Conservation (phyloP, 2,329 filamentous ascomycete species). For the Dactylellina leptospora region DNA sequence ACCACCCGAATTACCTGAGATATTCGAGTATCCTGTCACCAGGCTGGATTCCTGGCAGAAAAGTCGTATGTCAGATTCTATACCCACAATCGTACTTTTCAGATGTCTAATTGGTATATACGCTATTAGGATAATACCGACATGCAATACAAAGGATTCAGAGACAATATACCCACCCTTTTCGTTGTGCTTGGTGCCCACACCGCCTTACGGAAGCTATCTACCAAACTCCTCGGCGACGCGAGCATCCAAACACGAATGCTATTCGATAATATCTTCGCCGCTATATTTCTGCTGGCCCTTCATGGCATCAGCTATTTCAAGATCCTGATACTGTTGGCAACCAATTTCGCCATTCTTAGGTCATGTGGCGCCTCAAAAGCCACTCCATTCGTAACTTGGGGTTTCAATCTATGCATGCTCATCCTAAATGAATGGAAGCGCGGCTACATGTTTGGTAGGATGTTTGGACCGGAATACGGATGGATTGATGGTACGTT, state of each 20-base stretch:
- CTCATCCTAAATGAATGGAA: slow-evolving; percentile 90
- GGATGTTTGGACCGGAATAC: slow-evolving; percentile 64
- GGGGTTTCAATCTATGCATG: slow-evolving; percentile 85
- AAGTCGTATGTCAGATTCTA: slow-evolving; percentile 72
- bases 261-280: slow-evolving; percentile 84
- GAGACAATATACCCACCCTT: slow-evolving; percentile 85
- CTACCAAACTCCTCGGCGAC: slow-evolving; percentile 67
- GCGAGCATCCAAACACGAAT: slow-evolving; percentile 67
- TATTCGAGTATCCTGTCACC: slow-evolving; percentile 75
- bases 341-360: slow-evolving; percentile 77
- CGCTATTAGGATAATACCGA: slow-evolving; percentile 81
- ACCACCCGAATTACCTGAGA: slow-evolving; percentile 80
- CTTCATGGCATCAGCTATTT: slow-evolving; percentile 85
- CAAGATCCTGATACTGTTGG: slow-evolving; percentile 83
- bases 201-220: slow-evolving; percentile 59
- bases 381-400: slow-evolving; percentile 79
- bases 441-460: slow-evolving; percentile 76
- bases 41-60: slow-evolving; percentile 92
- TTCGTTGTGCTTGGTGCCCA: slow-evolving; percentile 68
- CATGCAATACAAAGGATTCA: slow-evolving; percentile 83
- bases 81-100: not conserved
- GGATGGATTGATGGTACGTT: slow-evolving; percentile 74
- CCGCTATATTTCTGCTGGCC: slow-evolving; percentile 76
- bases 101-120: slow-evolving; percentile 9
- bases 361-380: slow-evolving; percentile 56